These are phyloP conservation scores for Physcomitrellopsis africana DNA, from an alignment of 225 moss, liverwort and hornwort genomes.

Conservation along the genomic window DNA sequence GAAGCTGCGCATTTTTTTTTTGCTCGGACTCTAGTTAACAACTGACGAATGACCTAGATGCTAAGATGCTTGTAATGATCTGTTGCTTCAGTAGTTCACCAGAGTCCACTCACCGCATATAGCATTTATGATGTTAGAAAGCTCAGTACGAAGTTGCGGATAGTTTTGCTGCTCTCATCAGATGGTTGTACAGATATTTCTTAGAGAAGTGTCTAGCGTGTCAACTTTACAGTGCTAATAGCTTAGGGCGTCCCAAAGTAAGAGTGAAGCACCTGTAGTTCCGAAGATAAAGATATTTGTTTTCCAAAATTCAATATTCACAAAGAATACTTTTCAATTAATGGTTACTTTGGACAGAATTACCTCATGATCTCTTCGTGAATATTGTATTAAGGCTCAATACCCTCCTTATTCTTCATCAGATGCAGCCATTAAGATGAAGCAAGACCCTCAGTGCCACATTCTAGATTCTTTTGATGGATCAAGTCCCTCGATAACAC, in stretches of 20 bases:
- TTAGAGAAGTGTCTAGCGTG: not conserved
- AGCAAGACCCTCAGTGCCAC: no score
- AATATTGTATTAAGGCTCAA: no score
- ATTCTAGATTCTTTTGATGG: no score
- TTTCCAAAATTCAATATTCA: no score
- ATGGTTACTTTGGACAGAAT: no score
- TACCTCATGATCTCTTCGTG: no score
- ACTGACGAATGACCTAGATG: not conserved
- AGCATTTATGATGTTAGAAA: not conserved
- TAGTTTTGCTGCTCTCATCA: not conserved
- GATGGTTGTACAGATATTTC: constrained; percentile 19
- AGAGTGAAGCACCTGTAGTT: not conserved
- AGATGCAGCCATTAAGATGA: no score
- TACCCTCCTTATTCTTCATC: no score
- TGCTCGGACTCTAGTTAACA: not conserved
- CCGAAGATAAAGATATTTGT: not conserved
- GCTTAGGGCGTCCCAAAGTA: constrained; percentile 2
- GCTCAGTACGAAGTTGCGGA: not conserved
- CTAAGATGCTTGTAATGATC: not conserved
- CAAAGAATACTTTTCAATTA: no score
- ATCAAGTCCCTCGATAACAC: no score
- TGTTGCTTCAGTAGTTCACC: constrained; percentile 26
- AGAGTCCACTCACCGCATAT: constrained; percentile 19
- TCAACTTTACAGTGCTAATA: constrained; percentile 6
- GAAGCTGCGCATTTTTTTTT: constrained; percentile 3